Base-by-base conservation (phyloP, 2,329 filamentous ascomycete species). In the Trichocomaceae sp. region DNA sequence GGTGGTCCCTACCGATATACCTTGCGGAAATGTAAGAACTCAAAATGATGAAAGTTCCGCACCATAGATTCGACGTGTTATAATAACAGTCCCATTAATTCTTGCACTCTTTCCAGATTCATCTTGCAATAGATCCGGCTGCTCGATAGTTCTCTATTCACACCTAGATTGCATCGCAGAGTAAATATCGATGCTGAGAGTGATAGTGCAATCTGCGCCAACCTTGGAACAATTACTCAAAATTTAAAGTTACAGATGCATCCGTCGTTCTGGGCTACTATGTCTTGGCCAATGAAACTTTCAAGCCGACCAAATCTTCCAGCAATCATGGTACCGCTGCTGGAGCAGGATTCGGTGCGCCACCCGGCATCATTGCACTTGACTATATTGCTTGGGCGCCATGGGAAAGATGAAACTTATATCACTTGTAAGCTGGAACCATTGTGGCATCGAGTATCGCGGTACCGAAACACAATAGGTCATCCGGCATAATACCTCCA, bases 341-440 rank as follows among this genome's bases (percentile, higher is more conserved):
- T 13, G 66, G 67, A 22, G 8, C 47, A 29, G 51, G 50, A 4
- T 57, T 70, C 7, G 67, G 66, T 23, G 57, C 68, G 15, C 64
- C 67, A 6, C 57, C 69, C 0, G 66, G 64, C 1, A 23, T 67
- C 15, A 62, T 69, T 44, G 66, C 65, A 4, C 31, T 68, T 9
- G 59, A 49, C n/a, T 60, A 64, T n/a, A 45, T 69, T 4, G 56
- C 39, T 2, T 69, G 66, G 65, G 64, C 62, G 5, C 26, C 66
- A 5, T 65, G 58, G 57, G 67, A 69, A 41, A 59, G 64, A 49
- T 61, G 47, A 56, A 57, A 57, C 29, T 35, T 52, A 9, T 46
- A 56, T n/a, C 49, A 39, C n/a, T 31, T 52, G 20, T 29, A 35
- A 12, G 37, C 26, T 22, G 54, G 41, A 20, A 23, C 29, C 22